These are phyloP conservation scores for Lactifluus echinatus DNA, from an alignment of 768 basidiomycete genomes.

Conservation along the genomic window DNA sequence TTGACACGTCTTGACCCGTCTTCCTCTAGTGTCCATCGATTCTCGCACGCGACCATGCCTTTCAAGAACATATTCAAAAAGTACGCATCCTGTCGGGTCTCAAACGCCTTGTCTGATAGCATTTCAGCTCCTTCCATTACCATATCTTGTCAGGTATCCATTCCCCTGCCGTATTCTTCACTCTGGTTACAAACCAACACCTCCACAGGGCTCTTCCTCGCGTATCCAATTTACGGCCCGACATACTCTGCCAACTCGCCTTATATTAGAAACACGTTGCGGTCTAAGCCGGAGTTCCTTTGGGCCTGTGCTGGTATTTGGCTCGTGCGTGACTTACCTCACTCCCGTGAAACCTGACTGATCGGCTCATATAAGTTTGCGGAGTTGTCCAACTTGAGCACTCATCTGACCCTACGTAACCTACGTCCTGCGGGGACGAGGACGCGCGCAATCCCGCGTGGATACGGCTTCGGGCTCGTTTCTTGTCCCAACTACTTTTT, in stretches of 20 bases:
- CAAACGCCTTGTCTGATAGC: background rate
- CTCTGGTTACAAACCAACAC: background rate
- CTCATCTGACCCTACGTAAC: constrained; percentile 73
- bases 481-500: constrained; percentile 95
- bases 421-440: constrained; percentile 77
- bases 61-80: constrained; percentile 80
- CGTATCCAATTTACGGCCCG: constrained; percentile 74
- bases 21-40: constrained; percentile 72
- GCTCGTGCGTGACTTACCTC: constrained; percentile 46
- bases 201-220: constrained; percentile 58
- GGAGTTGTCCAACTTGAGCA: constrained; percentile 75
- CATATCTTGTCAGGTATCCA: constrained; percentile 59
- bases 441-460: constrained; percentile 78
- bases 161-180: background rate
- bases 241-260: constrained; percentile 61
- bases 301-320: constrained; percentile 57
- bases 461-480: constrained; percentile 84
- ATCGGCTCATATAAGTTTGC: constrained; percentile 48
- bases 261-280: constrained; percentile 50
- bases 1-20: background rate
- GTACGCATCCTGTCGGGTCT: constrained; percentile 34
- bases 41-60: constrained; percentile 95
- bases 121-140: constrained; percentile 79
- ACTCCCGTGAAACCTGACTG: background rate
- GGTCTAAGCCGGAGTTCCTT: constrained; percentile 61